A percentile compares a stretch with the other conserved stretches of the same genome.
phyloP scores from a whole-genome alignment of 257 asterid genomes.

The Voacanga thouarsii region DNA sequence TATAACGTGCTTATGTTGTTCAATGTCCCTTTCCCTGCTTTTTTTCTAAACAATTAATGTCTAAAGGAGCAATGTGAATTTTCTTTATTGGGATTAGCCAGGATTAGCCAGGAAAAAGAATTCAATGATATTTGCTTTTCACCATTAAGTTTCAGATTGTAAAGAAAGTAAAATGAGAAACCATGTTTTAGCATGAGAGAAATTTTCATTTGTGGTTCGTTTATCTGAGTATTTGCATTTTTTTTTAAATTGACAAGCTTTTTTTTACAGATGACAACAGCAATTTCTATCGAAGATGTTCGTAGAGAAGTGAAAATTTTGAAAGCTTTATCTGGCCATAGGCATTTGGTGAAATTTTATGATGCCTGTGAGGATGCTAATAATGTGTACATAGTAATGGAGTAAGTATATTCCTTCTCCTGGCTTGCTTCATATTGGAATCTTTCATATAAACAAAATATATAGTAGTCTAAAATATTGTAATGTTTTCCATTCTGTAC shows the following conservation, averaged over 20 bases:
- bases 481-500: not conserved
- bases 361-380: constrained; percentile 96
- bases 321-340: constrained; percentile 91
- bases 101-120: not conserved
- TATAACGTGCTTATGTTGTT: not conserved
- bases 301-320: constrained; percentile 94
- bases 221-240: too few relatives aligned
- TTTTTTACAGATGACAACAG: constrained; percentile 84
- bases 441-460: not conserved
- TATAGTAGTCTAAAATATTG: not conserved
- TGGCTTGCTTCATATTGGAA: constrained; percentile 13
- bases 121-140: not conserved
- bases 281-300: constrained; percentile 92
- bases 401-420: constrained; percentile 56
- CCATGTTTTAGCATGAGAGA: not conserved
- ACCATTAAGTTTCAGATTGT: not conserved
- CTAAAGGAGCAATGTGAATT: not conserved
- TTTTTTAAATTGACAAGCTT: constrained; percentile 1
- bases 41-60: not conserved
- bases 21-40: not conserved
- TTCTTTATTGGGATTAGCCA: not conserved
- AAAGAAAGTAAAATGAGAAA: not conserved
- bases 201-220: not conserved
- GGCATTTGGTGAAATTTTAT: constrained; percentile 75
- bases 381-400: constrained; percentile 89